A percentile compares a stretch with the other conserved stretches of the same genome.
These are phyloP conservation scores for Stachybotrys echinatus DNA, from an alignment of 2,329 filamentous ascomycete genomes.

Conservation along the genomic window DNA sequence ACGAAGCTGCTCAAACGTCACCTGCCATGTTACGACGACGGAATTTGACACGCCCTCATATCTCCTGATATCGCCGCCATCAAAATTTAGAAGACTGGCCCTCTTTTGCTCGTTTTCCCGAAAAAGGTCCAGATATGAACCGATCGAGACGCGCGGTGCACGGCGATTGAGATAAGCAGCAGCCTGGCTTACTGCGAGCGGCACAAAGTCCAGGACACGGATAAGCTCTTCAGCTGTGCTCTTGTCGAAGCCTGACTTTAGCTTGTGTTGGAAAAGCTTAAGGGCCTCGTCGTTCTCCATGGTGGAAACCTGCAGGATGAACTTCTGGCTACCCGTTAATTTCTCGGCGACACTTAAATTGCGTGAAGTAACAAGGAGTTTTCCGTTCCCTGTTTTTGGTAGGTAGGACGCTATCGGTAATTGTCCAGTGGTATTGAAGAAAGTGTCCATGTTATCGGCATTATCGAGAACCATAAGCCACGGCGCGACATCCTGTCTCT, in stretches of 20 bases:
- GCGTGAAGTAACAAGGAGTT: conserved; percentile 10
- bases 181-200: conserved; percentile 20
- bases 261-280: conserved; percentile 4
- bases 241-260: background rate
- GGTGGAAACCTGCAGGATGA: conserved; percentile 1
- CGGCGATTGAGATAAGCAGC: conserved; percentile 18
- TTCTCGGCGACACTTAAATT: conserved; percentile 9
- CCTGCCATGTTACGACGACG: conserved; percentile 19
- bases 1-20: conserved; percentile 27
- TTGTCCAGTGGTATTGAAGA: no score
- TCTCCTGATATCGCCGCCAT: conserved; percentile 7
- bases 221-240: background rate
- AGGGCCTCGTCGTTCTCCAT: conserved; percentile 4
- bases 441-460: conserved; percentile 7
- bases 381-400: conserved; percentile 7
- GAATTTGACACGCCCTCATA: conserved; percentile 14
- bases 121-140: conserved; percentile 22
- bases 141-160: conserved; percentile 12
- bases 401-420: conserved; percentile 10
- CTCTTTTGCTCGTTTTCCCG: conserved; percentile 17
- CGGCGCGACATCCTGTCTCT: conserved; percentile 6
- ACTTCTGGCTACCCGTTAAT: conserved; percentile 5
- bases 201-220: conserved; percentile 14
- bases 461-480: conserved; percentile 15
- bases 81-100: conserved; percentile 11